Evolutionary conservation across 305 asterid genomes (phyloP).

Genomic region (Solanum hybrid): DNA sequence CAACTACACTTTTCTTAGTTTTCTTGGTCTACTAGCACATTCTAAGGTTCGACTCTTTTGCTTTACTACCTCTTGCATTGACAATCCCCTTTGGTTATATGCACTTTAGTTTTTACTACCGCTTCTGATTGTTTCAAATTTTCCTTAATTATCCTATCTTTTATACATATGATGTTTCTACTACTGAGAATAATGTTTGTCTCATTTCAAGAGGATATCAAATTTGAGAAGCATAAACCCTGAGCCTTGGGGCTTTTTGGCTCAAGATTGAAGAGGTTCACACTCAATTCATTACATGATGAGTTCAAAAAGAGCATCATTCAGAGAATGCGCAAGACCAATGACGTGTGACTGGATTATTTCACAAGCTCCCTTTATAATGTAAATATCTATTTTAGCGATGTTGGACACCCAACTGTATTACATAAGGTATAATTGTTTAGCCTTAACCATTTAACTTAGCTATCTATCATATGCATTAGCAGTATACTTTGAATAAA

Average conservation of each 20-base stretch:
- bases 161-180: background rate
- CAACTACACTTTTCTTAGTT: background rate
- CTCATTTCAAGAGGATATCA: background rate
- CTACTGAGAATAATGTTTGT: background rate
- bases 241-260: background rate
- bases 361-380: background rate
- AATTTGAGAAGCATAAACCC: background rate
- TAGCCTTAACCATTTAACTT: background rate
- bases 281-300: background rate
- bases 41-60: background rate
- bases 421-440: background rate
- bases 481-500: background rate
- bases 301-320: background rate
- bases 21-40: background rate
- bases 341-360: background rate
- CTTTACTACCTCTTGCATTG: background rate
- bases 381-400: background rate
- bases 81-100: background rate
- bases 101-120: background rate
- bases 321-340: background rate
- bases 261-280: background rate
- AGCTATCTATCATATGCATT: background rate
- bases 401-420: background rate
- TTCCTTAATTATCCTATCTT: background rate
- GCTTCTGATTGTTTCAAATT: background rate